A percentile compares a stretch with the other conserved stretches of the same genome.
These are phyloP conservation scores for Gonium pectorale DNA, from an alignment of 139 green algal genomes.

Conservation along the genomic window DNA sequence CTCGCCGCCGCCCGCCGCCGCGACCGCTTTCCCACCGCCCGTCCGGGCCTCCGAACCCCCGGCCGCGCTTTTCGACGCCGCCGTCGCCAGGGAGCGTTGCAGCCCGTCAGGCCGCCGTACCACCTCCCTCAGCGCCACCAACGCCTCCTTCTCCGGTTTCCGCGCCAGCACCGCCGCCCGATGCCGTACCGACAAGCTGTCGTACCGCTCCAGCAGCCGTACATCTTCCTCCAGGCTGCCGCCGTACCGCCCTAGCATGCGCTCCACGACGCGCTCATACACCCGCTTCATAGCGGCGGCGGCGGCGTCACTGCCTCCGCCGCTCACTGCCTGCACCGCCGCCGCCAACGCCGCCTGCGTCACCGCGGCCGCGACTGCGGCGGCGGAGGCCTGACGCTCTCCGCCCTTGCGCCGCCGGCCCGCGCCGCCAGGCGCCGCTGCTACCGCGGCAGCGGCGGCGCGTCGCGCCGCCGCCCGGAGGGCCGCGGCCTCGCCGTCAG, in stretches of 20 bases:
- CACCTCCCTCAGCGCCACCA: neutral
- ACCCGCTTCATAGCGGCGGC: neutral
- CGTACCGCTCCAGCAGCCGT: constrained; percentile 9
- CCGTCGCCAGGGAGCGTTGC: neutral
- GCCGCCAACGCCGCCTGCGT: neutral
- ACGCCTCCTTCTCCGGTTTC: constrained; percentile 32
- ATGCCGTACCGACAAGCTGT: neutral
- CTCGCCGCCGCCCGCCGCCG: neutral
- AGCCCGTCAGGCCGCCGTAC: neutral
- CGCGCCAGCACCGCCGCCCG: constrained; percentile 24
- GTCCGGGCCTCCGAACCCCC: no score
- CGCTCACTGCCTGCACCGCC: neutral
- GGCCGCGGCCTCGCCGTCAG: neutral
- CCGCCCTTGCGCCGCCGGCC: neutral
- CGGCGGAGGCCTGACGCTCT: no score
- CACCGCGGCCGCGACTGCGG: no score
- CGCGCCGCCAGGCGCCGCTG: neutral
- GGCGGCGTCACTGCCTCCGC: neutral
- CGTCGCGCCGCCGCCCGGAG: neutral
- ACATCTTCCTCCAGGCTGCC: constrained; percentile 48
- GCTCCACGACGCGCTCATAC: constrained; percentile 1
- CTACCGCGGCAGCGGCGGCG: neutral
- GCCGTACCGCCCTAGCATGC: constrained; percentile 52
- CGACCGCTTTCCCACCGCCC: neutral
- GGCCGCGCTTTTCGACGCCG: neutral